A percentile compares a stretch with the other conserved stretches of the same genome.
phyloP scores from a whole-genome alignment of 2,329 filamentous ascomycete genomes.

The Calcarisporium arbuscula region DNA sequence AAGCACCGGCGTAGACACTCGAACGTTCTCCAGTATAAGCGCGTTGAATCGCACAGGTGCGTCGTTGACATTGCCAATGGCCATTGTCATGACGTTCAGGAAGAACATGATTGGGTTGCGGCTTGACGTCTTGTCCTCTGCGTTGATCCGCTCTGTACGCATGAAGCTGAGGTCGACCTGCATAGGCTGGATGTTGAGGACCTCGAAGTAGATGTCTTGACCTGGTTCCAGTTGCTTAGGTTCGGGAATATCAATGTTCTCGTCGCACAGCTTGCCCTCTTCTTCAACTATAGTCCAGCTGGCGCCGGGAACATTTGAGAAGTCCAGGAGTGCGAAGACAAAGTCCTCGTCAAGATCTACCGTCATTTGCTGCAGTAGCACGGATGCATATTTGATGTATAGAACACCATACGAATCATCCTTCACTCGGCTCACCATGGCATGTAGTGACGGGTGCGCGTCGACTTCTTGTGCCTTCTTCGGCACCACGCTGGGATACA shows the following conservation, averaged over 20 bases:
- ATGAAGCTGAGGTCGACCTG: constrained; percentile 97
- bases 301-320: constrained; percentile 85
- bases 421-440: constrained; percentile 88
- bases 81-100: constrained; percentile 98
- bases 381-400: constrained; percentile 96
- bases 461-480: constrained; percentile 97
- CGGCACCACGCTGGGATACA: constrained; percentile 95
- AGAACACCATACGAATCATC: constrained; percentile 96
- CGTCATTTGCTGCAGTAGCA: constrained; percentile 95
- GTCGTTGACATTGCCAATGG: constrained; percentile 97
- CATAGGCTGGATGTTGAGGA: constrained; percentile 96
- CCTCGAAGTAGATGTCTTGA: constrained; percentile 96
- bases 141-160: constrained; percentile 91
- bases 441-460: constrained; percentile 88
- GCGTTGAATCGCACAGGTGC: constrained; percentile 91
- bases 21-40: constrained; percentile 88
- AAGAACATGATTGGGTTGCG: constrained; percentile 97
- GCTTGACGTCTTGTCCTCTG: constrained; percentile 86
- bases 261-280: constrained; percentile 82
- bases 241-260: constrained; percentile 85
- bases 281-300: constrained; percentile 65
- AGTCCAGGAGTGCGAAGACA: constrained; percentile 92
- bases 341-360: constrained; percentile 97
- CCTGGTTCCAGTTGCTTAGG: constrained; percentile 77
- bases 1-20: constrained; percentile 79